phyloP scores from a whole-genome alignment of 148 eudicot species.

The Persicaria maculosa region DNA sequence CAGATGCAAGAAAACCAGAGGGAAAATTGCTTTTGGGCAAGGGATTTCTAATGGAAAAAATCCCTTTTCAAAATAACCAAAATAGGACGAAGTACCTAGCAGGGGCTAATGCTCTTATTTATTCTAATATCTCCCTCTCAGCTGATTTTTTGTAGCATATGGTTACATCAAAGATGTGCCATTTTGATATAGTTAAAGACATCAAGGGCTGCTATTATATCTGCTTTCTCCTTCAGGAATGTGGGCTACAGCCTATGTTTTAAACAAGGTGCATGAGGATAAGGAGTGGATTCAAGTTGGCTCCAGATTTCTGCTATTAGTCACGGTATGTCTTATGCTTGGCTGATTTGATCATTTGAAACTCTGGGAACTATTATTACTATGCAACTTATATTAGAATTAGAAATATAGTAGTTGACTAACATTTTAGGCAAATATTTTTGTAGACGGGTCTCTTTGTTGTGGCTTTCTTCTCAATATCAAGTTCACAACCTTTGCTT shows the following conservation, averaged over 20 bases:
- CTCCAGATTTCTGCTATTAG: slow-evolving; percentile 59
- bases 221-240: slow-evolving; percentile 35
- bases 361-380: neutral
- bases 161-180: neutral
- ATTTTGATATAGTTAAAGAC: neutral
- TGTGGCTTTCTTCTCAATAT: slow-evolving; percentile 74
- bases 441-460: slow-evolving; percentile 64
- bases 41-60: too few relatives aligned
- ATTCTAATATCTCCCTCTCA: too few relatives aligned
- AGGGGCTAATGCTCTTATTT: too few relatives aligned
- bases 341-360: neutral
- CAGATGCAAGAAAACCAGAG: too few relatives aligned
- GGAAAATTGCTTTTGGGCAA: too few relatives aligned
- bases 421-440: slow-evolving; percentile 17
- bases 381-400: neutral
- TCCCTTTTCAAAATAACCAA: too few relatives aligned
- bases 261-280: slow-evolving; percentile 66
- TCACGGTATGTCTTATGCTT: slow-evolving; percentile 39
- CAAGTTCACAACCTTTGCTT: slow-evolving; percentile 76
- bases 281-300: slow-evolving; percentile 56
- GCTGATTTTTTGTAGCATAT: neutral
- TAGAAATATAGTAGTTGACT: slow-evolving; percentile 6
- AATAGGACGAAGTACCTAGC: too few relatives aligned
- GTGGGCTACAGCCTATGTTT: slow-evolving; percentile 59
- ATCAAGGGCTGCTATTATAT: neutral